Percentiles rank a stretch among this genome's conserved stretches.
phyloP scores from a whole-genome alignment of 148 eudicot genomes.

The Talinum fruticosum region DNA sequence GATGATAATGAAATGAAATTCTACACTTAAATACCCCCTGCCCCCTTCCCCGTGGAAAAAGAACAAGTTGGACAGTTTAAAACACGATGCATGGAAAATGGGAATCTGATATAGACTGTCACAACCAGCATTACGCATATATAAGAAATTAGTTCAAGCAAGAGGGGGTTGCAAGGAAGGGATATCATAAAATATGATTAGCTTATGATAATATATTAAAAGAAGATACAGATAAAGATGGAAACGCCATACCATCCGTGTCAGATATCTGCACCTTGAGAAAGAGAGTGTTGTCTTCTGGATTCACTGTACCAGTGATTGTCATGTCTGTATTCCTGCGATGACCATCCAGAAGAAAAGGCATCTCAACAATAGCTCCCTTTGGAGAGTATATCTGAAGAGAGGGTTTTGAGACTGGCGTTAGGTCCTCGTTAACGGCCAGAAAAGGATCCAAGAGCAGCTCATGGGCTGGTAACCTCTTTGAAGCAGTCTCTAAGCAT shows the following conservation, averaged over 20 bases:
- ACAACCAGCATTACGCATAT: not conserved
- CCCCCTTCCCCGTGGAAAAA: no score
- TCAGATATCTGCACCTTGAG: slow-evolving; percentile 67
- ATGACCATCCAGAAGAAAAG: slow-evolving; percentile 24
- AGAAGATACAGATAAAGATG: not conserved
- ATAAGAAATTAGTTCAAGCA: not conserved
- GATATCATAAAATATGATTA: not conserved
- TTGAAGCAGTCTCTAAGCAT: slow-evolving; percentile 58
- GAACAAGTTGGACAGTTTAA: no score
- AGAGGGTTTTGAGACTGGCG: slow-evolving; percentile 20
- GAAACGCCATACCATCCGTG: slow-evolving; percentile 42
- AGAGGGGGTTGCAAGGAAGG: not conserved
- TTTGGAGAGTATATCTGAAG: slow-evolving; percentile 24
- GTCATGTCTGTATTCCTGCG: slow-evolving; percentile 55
- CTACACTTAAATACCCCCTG: no score
- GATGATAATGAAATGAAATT: no score
- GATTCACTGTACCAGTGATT: slow-evolving; percentile 68
- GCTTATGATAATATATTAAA: not conserved
- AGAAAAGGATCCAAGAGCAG: slow-evolving; percentile 71
- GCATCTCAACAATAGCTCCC: slow-evolving; percentile 22
- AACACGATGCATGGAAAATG: no score
- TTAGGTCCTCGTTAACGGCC: slow-evolving; percentile 31
- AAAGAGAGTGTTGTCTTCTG: slow-evolving; percentile 53
- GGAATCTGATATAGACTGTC: no score
- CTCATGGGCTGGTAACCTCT: slow-evolving; percentile 61